phyloP scores from a whole-genome alignment of 345 rosid genomes.

The Corchorus capsularis region DNA sequence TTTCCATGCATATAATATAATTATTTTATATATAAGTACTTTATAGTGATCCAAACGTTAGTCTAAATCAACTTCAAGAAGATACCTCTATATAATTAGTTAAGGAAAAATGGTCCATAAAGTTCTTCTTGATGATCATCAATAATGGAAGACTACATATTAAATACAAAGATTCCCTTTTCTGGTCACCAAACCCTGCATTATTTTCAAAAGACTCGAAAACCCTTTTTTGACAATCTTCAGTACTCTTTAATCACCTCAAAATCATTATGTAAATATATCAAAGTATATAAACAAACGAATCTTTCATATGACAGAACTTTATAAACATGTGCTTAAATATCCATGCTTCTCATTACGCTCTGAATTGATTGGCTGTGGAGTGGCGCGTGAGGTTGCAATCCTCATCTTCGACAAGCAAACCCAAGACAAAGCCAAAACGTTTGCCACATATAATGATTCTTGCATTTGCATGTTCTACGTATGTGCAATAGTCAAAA shows the following conservation, averaged over 20 bases:
- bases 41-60: conserved; percentile 11
- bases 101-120: not conserved
- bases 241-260: not conserved
- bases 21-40: not conserved
- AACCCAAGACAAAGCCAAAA: not conserved
- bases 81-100: not conserved
- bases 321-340: no score
- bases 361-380: not conserved
- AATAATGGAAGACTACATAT: not conserved
- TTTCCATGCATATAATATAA: not conserved
- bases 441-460: not conserved
- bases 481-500: conserved; percentile 7
- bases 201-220: conserved; percentile 28
- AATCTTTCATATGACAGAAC: not conserved
- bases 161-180: conserved; percentile 19
- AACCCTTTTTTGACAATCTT: conserved; percentile 18
- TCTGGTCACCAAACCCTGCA: conserved; percentile 21
- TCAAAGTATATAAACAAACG: not conserved
- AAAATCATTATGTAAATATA: not conserved
- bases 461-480: not conserved
- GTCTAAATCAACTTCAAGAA: conserved; percentile 20
- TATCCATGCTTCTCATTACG: not conserved
- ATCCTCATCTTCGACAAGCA: not conserved
- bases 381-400: not conserved
- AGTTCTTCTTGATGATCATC: not conserved